A percentile compares a stretch with the other conserved stretches of the same genome.
Conservation (phyloP, 306 rosid species). For the Vigna reflexopilosa region DNA sequence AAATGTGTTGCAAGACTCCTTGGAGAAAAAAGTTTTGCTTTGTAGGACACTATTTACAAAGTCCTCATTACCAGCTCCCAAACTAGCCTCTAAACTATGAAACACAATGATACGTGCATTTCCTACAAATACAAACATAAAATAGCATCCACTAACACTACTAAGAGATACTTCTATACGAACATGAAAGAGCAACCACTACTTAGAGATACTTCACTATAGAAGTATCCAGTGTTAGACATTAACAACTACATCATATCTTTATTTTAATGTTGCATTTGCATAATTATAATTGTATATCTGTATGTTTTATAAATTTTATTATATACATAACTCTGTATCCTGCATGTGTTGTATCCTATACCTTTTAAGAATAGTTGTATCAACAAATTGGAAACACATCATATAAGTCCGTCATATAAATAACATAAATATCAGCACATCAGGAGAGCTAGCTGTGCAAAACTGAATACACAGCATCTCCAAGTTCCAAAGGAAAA, state of each 20-base stretch:
- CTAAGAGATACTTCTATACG: too few relatives aligned
- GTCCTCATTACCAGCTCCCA: background rate
- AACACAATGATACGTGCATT: background rate
- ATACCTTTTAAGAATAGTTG: background rate
- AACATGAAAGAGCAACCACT: background rate
- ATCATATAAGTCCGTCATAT: background rate
- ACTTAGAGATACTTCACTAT: too few relatives aligned
- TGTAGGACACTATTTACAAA: background rate
- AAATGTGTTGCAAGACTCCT: background rate
- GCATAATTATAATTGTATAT: background rate
- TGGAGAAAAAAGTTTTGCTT: background rate
- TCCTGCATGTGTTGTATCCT: background rate
- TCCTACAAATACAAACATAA: background rate
- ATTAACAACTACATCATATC: too few relatives aligned
- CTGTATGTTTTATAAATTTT: background rate
- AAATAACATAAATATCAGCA: slow-evolving; percentile 15
- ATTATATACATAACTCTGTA: background rate
- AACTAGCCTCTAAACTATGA: slow-evolving; percentile 21
- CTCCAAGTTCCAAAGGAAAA: background rate
- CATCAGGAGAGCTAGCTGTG: background rate
- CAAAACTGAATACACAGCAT: background rate
- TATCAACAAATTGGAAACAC: background rate
- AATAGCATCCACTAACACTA: background rate
- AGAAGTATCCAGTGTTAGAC: too few relatives aligned
- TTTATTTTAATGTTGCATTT: background rate